Conservation (phyloP, 345 rosid genomes). For the Geranium brycei region DNA sequence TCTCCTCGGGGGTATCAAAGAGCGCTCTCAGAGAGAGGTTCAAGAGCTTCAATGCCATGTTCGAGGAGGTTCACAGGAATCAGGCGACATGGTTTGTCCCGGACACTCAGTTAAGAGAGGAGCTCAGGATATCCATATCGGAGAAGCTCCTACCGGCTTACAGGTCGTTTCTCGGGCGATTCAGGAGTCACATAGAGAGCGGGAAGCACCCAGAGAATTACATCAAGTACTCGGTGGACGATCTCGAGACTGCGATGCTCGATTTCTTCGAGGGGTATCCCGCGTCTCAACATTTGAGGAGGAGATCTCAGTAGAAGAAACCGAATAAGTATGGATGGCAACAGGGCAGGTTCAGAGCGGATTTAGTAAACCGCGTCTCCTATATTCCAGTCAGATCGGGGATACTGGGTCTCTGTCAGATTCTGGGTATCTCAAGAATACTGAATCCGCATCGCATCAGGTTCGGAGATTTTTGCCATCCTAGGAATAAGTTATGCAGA, state of each 20-base stretch:
- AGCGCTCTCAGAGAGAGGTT: conserved; percentile 79
- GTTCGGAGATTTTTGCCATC: no score
- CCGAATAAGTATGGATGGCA: neutral
- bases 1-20: conserved; percentile 79
- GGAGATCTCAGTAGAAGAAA: conserved; percentile 51
- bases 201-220: conserved; percentile 92
- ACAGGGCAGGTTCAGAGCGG: no score
- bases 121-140: conserved; percentile 71
- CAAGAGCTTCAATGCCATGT: conserved; percentile 73
- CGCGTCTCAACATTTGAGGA: conserved; percentile 62
- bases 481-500: conserved; percentile 24
- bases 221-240: conserved; percentile 76
- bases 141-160: conserved; percentile 87
- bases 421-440: no score
- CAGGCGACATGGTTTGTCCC: conserved; percentile 77
- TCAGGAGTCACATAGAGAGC: conserved; percentile 81
- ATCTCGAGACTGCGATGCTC: conserved; percentile 66
- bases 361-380: no score
- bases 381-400: no score
- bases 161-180: conserved; percentile 83
- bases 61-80: conserved; percentile 81
- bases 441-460: no score
- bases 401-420: no score
- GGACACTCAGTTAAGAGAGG: conserved; percentile 75
- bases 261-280: conserved; percentile 91